A percentile compares a stretch with the other conserved stretches of the same genome.
phyloP scores from a whole-genome alignment of 1,284 basidiomycete species.

The Singerocomus inundabilis region DNA sequence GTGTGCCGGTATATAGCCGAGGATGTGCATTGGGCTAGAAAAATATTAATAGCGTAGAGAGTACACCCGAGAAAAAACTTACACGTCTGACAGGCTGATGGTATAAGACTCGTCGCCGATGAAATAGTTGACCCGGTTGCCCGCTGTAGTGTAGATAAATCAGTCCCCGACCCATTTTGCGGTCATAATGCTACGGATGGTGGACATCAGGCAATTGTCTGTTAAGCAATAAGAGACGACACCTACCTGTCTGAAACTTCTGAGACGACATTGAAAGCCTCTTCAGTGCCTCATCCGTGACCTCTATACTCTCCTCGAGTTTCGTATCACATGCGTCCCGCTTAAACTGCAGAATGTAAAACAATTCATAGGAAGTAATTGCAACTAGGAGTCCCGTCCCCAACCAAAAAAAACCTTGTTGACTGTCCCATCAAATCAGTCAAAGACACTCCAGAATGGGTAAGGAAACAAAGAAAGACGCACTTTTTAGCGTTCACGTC shows the following conservation, averaged over 20 bases:
- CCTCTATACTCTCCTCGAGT: slow-evolving; percentile 73
- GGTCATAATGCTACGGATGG: slow-evolving; percentile 78
- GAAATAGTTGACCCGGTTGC: no score
- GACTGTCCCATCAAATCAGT: slow-evolving; percentile 10
- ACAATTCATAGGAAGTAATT: slow-evolving; percentile 87
- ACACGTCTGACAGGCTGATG: slow-evolving; percentile 92
- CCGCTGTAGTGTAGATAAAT: slow-evolving; percentile 97
- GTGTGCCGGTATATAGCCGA: slow-evolving; percentile 94
- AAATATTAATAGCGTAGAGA: slow-evolving; percentile 7
- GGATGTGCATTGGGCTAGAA: slow-evolving; percentile 81
- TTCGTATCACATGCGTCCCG: slow-evolving; percentile 83
- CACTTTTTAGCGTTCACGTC: slow-evolving; percentile 96
- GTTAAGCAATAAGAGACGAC: slow-evolving; percentile 2
- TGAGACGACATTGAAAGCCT: slow-evolving; percentile 93
- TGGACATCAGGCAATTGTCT: neutral
- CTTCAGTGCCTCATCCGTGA: slow-evolving; percentile 94
- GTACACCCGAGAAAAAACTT: slow-evolving; percentile 35
- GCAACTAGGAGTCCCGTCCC: slow-evolving; percentile 89
- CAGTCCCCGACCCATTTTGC: slow-evolving; percentile 99
- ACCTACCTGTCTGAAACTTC: slow-evolving; percentile 82
- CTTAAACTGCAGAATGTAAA: slow-evolving; percentile 92
- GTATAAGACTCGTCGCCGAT: slow-evolving; percentile 93
- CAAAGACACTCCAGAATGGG: neutral
- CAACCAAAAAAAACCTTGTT: slow-evolving; percentile 93
- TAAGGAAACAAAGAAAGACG: slow-evolving; percentile 30